These are phyloP conservation scores for Vickermania spadyakhi DNA, from an alignment of 208 protist species.

Conservation along the genomic window DNA sequence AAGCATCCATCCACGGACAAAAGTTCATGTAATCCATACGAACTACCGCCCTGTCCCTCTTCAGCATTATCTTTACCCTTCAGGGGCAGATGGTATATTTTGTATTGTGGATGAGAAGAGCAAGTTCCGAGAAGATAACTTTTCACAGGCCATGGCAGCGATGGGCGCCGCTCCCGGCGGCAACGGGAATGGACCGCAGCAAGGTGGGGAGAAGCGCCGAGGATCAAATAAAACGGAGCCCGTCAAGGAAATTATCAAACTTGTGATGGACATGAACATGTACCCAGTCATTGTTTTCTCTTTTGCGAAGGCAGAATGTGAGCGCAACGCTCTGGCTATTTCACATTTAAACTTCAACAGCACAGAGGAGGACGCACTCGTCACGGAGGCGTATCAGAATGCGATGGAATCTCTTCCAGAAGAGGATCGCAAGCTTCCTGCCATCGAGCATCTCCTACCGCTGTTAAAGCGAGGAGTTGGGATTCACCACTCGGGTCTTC, in stretches of 20 bases:
- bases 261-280: conserved; percentile 96
- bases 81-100: conserved; percentile 95
- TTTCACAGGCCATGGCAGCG: conserved; percentile 90
- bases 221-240: conserved; percentile 26
- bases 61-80: conserved; percentile 98
- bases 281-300: conserved; percentile 98
- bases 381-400: conserved; percentile 93
- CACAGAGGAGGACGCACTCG: conserved; percentile 88
- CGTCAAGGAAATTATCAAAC: conserved; percentile 94
- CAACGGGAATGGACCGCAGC: conserved; percentile 9
- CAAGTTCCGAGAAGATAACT: conserved; percentile 95
- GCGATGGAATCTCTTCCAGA: conserved; percentile 93
- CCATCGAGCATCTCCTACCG: conserved; percentile 93
- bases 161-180: conserved; percentile 38
- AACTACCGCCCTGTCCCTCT: conserved; percentile 99
- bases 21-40: conserved; percentile 99
- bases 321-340: conserved; percentile 91
- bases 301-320: conserved; percentile 98
- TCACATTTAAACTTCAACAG: conserved; percentile 95
- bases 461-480: conserved; percentile 97
- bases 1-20: conserved; percentile 93
- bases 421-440: conserved; percentile 90
- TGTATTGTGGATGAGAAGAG: conserved; percentile 95
- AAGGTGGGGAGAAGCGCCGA: conserved; percentile 12
- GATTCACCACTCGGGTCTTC: conserved; percentile 99